phyloP scores from a whole-genome alignment of 2,329 filamentous ascomycete genomes.

The Xylariaceae sp. region DNA sequence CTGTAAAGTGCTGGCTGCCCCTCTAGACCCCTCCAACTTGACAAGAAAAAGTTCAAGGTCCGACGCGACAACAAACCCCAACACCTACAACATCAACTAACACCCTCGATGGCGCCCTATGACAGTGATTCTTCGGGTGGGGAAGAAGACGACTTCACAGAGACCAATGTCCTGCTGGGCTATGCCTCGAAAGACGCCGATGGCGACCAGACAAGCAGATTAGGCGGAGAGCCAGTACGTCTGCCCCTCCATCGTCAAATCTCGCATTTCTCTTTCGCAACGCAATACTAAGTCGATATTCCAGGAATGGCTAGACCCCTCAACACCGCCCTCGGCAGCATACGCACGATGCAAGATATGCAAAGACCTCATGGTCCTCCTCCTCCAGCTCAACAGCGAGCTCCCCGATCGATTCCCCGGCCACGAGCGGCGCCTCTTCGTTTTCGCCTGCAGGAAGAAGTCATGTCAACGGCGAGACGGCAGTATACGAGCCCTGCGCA shows the following conservation, averaged over 20 bases:
- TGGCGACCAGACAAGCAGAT: conserved; percentile 79
- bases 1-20: no score
- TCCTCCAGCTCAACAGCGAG: conserved; percentile 89
- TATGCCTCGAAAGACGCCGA: conserved; percentile 78
- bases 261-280: background rate
- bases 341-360: conserved; percentile 85
- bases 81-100: no score
- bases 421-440: conserved; percentile 82
- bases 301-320: conserved; percentile 85
- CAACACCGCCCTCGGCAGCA: conserved; percentile 66
- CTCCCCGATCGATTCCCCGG: conserved; percentile 80
- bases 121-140: conserved; percentile 82
- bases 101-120: conserved; percentile 53
- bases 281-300: no score
- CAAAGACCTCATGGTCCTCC: conserved; percentile 74
- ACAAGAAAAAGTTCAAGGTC: no score
- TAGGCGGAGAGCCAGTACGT: conserved; percentile 82
- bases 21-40: no score
- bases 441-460: conserved; percentile 77
- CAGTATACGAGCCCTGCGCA: conserved; percentile 72
- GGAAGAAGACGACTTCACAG: conserved; percentile 64
- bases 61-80: no score
- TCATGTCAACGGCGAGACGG: conserved; percentile 78
- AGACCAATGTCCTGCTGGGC: conserved; percentile 85
- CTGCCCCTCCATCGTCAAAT: background rate